Evolutionary conservation across 805 yeast genomes (phyloP), one percentile per base, ranked within the genome.

Genomic region (Metschnikowia kunwiensis): DNA sequence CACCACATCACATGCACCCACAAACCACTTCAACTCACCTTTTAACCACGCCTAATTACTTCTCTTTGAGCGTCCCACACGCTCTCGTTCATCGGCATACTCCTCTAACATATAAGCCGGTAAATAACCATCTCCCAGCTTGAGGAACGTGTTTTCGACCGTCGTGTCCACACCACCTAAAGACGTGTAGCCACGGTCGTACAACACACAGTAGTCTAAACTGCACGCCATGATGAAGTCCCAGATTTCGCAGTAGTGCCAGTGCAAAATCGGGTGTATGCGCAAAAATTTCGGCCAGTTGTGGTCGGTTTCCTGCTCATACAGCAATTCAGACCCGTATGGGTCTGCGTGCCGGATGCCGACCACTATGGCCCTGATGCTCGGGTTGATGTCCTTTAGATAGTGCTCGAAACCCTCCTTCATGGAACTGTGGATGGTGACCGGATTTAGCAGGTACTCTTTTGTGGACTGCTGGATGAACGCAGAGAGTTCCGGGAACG

Each of bases 341-440:
- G 98, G 97, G 55, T 93, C 98, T 2, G 86, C 78, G 38, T 83
- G 72, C 36, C 98, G 70, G 20, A 87, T 86, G 0, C 98, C 98
- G 4, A 93, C 91, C 18, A 91, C 70, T 0, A 93, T 80, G 3
- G 91, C 82, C 51, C 76, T 72, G n/a, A 86, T 67, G 4, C 67
- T 49, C 1, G 78, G 75, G 45, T 80, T 63, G 12, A 58, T 46
- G 11, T 58, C 45, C 4, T 57, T 50, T 12, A 93, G 63, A 51
- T 82, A 91, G 23, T 67, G 63, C 24, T 64, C 70, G 47, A 91
- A 82, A 0, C 96, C 97, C 1, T 63, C 65, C 46, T 81, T 79
- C 75, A 89, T 68, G 45, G 40, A 76, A 50, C 38, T 70, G 57
- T 64, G 63, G 34, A 72, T 64, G 33, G 61, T 60, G 25, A 68